Conservation (phyloP, 2,329 filamentous ascomycete genomes). For the Basipetospora chlamydospora region DNA sequence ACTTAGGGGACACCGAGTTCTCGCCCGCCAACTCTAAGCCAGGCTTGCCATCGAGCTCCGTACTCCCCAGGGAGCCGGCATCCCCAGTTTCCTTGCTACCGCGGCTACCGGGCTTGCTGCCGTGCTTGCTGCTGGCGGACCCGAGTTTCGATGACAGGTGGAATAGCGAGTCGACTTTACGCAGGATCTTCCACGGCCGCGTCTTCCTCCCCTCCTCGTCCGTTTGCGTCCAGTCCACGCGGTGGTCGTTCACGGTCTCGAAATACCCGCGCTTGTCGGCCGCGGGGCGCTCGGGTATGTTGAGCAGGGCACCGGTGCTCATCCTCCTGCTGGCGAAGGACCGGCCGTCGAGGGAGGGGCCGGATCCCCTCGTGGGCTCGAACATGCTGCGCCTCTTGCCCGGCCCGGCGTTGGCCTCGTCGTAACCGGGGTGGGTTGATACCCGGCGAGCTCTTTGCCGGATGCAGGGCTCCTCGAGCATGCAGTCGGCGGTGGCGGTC, state of each 20-base stretch:
- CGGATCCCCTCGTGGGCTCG: slow-evolving; percentile 14
- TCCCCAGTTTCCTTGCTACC: too few species aligned
- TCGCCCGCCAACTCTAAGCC: too few species aligned
- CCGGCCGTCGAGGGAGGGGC: neutral
- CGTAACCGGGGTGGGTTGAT: neutral
- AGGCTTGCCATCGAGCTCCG: too few species aligned
- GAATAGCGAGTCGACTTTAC: slow-evolving; percentile 34
- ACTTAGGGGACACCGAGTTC: slow-evolving; percentile 18
- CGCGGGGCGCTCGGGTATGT: neutral
- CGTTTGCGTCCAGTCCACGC: slow-evolving; percentile 45
- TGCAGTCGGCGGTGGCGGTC: slow-evolving; percentile 32
- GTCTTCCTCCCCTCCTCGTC: slow-evolving; percentile 25
- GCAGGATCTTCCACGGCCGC: slow-evolving; percentile 13
- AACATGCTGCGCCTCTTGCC: slow-evolving; percentile 24
- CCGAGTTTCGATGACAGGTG: slow-evolving; percentile 26
- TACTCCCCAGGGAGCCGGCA: slow-evolving; percentile 11
- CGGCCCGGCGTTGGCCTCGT: slow-evolving; percentile 6
- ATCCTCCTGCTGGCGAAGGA: neutral
- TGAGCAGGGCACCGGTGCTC: neutral
- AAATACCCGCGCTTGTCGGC: neutral
- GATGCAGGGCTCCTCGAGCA: neutral
- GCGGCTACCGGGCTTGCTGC: too few species aligned
- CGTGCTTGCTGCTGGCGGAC: too few species aligned
- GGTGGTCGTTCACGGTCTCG: slow-evolving; percentile 19
- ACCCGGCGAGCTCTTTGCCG: slow-evolving; percentile 5